A percentile compares a stretch with the other conserved stretches of the same genome.
These are phyloP conservation scores for Mycena haematopus DNA, from an alignment of 768 basidiomycete species.

Conservation along the genomic window DNA sequence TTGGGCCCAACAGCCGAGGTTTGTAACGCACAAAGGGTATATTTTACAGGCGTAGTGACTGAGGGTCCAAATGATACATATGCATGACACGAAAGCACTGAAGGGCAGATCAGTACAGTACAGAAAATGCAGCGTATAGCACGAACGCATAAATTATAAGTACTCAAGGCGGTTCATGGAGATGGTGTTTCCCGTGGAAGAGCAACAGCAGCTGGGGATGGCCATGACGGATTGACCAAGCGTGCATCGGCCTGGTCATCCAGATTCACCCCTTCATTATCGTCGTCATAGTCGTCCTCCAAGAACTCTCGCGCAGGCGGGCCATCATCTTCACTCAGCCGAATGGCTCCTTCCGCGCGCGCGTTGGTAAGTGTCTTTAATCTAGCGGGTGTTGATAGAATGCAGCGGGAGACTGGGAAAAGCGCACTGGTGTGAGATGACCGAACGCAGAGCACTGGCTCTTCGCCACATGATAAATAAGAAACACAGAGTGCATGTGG, in stretches of 20 bases:
- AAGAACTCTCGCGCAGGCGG: constrained; percentile 74
- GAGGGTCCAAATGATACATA: neutral
- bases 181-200: neutral
- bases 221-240: neutral
- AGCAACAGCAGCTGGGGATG: neutral
- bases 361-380: constrained; percentile 60
- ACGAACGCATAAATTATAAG: constrained; percentile 9
- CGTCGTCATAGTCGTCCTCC: constrained; percentile 64
- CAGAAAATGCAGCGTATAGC: neutral
- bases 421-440: constrained; percentile 70
- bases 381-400: constrained; percentile 39
- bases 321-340: constrained; percentile 74
- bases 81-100: neutral
- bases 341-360: constrained; percentile 60
- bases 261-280: constrained; percentile 37
- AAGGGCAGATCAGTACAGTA: neutral
- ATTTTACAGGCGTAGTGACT: neutral
- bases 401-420: neutral
- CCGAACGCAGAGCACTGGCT: constrained; percentile 58
- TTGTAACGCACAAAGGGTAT: too few relatives aligned
- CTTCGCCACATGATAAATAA: constrained; percentile 71
- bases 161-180: neutral
- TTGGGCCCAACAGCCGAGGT: too few relatives aligned
- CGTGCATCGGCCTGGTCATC: constrained; percentile 3
- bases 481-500: constrained; percentile 60